Evolutionary conservation across 2,329 filamentous ascomycete genomes (phyloP), one percentile per base, ranked within the genome.

Genomic region (Fonsecaea monophora): DNA sequence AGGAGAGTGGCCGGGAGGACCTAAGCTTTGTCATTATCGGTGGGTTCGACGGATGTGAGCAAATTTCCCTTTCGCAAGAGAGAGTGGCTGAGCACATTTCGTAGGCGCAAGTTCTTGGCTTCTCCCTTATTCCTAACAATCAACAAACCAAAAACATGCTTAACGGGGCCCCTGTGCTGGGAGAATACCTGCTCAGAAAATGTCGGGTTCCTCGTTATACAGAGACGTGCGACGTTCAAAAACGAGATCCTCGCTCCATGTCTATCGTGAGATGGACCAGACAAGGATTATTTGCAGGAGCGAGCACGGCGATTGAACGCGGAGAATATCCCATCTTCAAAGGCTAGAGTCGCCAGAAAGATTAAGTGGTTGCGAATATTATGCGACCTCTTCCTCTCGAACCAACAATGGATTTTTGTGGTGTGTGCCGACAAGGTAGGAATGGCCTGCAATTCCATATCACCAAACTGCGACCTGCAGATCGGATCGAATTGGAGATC

Each of bases 1-100:
- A 50, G 45, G 45, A 50, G 45, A 50, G 45, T 50, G 45, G 45
- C 45, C 45, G 45, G 45, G 21, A 25, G 18, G 45, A 25, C 45
- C 45, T 50, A 12, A 12, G 18, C 38, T 15, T 15, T 7, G 38
- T 42, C 45, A 50, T 50, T 12, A 25, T 50, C 45, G 13, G 45
- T 50, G 45, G 45, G 45, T 50, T 50, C 2, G 45, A 50, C 21
- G 45, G 45, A 12, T 3, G 45, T 50, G 45, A 50, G 45, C 45
- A 50, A 50, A 50, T 50, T 50, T 50, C 45, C 45, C 5, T 25
- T 10, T 25, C 1, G 45, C 25, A 25, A 25, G 25, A 50, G 25
- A 50, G 18, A 21, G 45, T 50, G 45, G 45, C 18, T 50, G 45
- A 50, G 45, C 45, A 50, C 15, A 12, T 50, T 50, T 50, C 25